Base-by-base conservation (phyloP, 371 early-diverging fungal genomes). In the Mucor irregularis region DNA sequence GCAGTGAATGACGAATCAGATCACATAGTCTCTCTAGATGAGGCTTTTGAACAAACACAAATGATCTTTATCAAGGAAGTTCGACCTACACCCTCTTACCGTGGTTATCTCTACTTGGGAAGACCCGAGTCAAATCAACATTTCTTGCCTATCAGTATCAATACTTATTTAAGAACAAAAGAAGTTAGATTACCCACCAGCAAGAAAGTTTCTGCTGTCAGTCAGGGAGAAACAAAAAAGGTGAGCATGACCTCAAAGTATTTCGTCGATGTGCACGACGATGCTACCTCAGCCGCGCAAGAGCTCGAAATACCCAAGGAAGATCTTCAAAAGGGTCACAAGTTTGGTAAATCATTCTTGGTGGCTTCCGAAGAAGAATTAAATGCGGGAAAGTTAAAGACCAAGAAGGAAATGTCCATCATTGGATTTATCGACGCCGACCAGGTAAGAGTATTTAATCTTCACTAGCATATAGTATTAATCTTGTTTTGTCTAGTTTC, bases 291-390 rank as follows among this genome's bases (percentile, higher is more conserved):
- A 61, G 4, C 19, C 13, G 34, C 40, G 1, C 58, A 50, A 24
- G 68, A 66, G 8, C 56, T 61, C 0, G 68, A 74, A 13, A 69
- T 83, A 3, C 22, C 57, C 7, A 60, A 59, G 39, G 78, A 82
- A 10, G 80, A 86, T 25, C 56, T 88, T 5, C 80, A 85, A 30
- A 81, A 76, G 53, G 90, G 84, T 0, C 89, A 83, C 64, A 61
- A 69, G 45, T 88, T 86, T 60, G 92, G 92, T 47, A 89, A 86
- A 61, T 79, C 81, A 0, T 53, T 83, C 14, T 82, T 92, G 1
- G 84, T 86, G 14, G 76, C 90, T 13, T 68, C 74, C 11, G 66
- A 62, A 3, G 84, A 82, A 42, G 89, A 89, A 61, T 69, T 82
- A 54, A 80, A 82, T 9, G 78, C 75, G 17, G 66, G 81, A 52